These are phyloP conservation scores for Thielaviopsis ethacetica DNA, from an alignment of 2,329 filamentous ascomycete species.

Conservation along the genomic window DNA sequence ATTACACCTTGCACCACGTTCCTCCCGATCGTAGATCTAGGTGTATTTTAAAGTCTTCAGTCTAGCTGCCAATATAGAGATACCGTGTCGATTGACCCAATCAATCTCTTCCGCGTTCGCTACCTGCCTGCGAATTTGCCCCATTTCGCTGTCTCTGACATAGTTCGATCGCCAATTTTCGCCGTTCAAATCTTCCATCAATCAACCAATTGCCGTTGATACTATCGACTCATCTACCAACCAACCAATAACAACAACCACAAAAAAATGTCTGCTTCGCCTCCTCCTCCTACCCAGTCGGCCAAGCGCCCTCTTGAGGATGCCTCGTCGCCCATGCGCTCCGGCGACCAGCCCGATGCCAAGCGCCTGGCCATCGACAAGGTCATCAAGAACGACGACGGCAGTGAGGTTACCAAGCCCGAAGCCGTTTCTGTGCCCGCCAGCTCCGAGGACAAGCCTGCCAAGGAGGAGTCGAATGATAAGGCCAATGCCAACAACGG, in stretches of 20 bases:
- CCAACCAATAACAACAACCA: slow-evolving; percentile 13
- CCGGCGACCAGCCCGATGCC: slow-evolving; percentile 85
- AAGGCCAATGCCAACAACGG: slow-evolving; percentile 28
- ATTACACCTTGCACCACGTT: slow-evolving; percentile 8
- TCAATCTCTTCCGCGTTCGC: neutral
- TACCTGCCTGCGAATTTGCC: neutral
- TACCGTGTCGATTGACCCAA: slow-evolving; percentile 4
- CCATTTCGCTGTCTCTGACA: neutral
- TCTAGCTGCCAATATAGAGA: neutral
- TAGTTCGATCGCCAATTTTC: neutral
- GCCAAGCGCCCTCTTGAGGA: slow-evolving; percentile 93
- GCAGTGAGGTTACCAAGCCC: slow-evolving; percentile 28
- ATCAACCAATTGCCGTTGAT: neutral
- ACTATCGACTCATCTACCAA: neutral
- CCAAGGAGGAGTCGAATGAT: slow-evolving; percentile 27
- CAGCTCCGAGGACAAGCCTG: slow-evolving; percentile 28
- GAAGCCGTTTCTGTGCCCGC: slow-evolving; percentile 21
- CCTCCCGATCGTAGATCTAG: slow-evolving; percentile 3
- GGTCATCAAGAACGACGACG: slow-evolving; percentile 53
- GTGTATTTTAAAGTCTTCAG: slow-evolving; percentile 9
- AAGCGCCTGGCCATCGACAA: slow-evolving; percentile 96
- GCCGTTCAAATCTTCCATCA: neutral
- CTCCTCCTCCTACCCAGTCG: slow-evolving; percentile 48
- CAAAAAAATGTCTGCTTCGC: slow-evolving; percentile 57
- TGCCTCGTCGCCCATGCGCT: slow-evolving; percentile 87